Base-by-base conservation (phyloP, 106 monocot species). In the Narthecium ossifragum region DNA sequence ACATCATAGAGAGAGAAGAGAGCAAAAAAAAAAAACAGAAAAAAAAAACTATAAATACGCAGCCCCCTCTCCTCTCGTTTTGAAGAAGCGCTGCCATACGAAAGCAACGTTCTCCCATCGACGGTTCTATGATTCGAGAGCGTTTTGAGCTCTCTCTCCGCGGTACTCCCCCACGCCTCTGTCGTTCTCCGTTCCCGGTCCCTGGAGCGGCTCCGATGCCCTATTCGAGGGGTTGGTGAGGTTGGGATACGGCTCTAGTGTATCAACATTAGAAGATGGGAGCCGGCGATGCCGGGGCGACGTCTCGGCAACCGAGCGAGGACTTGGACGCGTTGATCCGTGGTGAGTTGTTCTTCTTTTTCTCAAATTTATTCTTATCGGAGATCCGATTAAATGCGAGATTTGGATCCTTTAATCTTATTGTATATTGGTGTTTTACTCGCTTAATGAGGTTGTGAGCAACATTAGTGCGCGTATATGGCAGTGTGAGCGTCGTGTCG, bases 321-420 rank as follows among this genome's bases (percentile, higher is more conserved):
- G 62, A 33, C 21, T 45, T 31, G 5, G 62, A 49, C 30, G 28
- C 23, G 21, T 62, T 34, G 62, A 62, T 62, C 31, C 33, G 33
- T 4, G 62, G 62, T 62, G 46, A 49, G 62, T 9, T 21, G 5
- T 43, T 29, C 24, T n/a, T 14, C 22, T 22, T 17, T 37, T 36
- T 34, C 14, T 37, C 37, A 14, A 43, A 17, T 43, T 43, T 43
- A 11, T 10, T 13, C 10, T 43, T 43, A 43, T 18, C 43, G 0
- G 5, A 43, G 4, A 4, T 13, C 1, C 18, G 43, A 43, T 4
- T 43, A 13, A 43, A 11, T 39, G 39, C 12, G 12, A 7, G 14
- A 43, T 43, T 10, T 43, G 14, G 14, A 18, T 13, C 14, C 14
- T 6, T 43, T 43, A 43, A 43, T 43, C 17, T 43, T 6, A 43